Evolutionary conservation across 177 flowering plant species (phyloP), one percentile per base, ranked within the genome.

Genomic region (Vitis hybrid): DNA sequence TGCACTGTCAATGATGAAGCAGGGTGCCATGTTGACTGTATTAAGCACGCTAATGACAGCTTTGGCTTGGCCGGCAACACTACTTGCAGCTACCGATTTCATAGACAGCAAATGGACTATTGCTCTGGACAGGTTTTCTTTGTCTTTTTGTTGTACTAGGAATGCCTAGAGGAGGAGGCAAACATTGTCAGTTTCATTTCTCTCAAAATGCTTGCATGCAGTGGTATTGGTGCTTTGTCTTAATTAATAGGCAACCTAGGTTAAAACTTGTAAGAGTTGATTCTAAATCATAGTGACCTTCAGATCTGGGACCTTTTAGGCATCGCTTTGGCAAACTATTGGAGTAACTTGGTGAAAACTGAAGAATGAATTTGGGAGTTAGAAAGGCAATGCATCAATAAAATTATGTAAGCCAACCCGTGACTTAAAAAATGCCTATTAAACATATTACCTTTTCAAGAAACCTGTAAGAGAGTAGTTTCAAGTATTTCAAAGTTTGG

Each of bases 11-110:
- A 70, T 96, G 81, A 96, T 96, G 99, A 94, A 77, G 76, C 98
- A 84, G 80, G 98, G 99, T 69, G 99, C 98, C 64, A 92, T 92
- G 99, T 55, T 94, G 89, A 96, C 99, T 77, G 98, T 96, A n/a
- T 74, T 96, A 81, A 79, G 90, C 86, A 55, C 94, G 33, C 90
- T 96, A 66, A 51, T 94, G 59, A 50, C 83, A 39, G 99, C 99
- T 72, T 79, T 96, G 78, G 99, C 97, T 55, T 96, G 98, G 99
- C 99, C 99, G 7, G 91, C 97, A 65, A 77, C 93, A 50, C 76
- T 96, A 75, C 90, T 94, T 73, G 71, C 85, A 10, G 92, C 90
- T 51, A 82, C 98, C 64, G 87, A 86, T 76, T 84, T 92, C 68
- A 96, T 96, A 64, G 99, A 96, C 81, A 91, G 99, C 89, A 94